Evolutionary conservation across 2,329 filamentous ascomycete genomes (phyloP).

Genomic region (Neopestalotiopsis sp.): DNA sequence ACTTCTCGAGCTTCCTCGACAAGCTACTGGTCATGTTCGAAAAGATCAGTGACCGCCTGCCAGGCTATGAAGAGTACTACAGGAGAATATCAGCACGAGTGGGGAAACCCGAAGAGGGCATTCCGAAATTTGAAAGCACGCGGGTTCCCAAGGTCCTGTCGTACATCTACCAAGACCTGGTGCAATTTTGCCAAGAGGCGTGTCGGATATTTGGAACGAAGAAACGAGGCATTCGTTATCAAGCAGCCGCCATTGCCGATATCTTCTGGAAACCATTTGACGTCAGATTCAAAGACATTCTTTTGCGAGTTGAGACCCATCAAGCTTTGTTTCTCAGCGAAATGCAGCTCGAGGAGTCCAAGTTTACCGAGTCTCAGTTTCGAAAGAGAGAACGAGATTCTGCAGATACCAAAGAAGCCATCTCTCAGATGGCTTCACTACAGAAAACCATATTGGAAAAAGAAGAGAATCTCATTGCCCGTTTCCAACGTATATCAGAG

Average conservation of each 20-base stretch:
- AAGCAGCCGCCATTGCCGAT: background rate
- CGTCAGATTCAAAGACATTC: background rate
- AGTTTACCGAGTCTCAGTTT: background rate
- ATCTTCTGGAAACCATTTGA: constrained; percentile 4
- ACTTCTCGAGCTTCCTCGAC: background rate
- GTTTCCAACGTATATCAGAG: too few species aligned
- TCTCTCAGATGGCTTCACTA: background rate
- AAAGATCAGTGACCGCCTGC: background rate
- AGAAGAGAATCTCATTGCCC: background rate
- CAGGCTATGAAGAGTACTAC: background rate
- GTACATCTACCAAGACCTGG: background rate
- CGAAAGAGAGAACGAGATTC: background rate
- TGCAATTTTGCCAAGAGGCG: background rate
- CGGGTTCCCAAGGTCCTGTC: background rate
- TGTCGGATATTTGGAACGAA: background rate
- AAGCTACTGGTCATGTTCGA: background rate
- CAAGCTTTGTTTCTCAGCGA: too few species aligned
- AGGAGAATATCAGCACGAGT: too few species aligned
- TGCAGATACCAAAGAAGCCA: background rate
- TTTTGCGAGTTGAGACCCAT: too few species aligned
- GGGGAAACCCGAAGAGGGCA: too few species aligned
- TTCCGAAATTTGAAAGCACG: background rate
- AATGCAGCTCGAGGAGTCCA: background rate
- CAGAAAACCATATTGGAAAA: background rate
- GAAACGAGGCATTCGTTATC: background rate